Conservation (phyloP, 2,329 filamentous ascomycete species). For the Anthostomella pinea region DNA sequence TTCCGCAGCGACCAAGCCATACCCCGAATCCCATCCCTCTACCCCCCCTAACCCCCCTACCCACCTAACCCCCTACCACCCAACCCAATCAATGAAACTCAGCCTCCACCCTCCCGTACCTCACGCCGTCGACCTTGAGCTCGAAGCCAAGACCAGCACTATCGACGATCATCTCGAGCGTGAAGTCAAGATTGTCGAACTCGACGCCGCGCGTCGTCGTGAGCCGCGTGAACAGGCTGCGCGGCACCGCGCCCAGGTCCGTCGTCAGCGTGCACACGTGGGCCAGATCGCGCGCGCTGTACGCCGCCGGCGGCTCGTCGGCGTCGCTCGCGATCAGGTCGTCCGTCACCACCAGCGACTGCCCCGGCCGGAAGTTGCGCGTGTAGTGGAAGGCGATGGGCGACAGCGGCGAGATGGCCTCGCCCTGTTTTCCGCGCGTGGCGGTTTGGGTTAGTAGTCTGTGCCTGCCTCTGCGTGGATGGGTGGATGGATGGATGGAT, state of each 20-base stretch:
- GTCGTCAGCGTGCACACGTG: conserved; percentile 80
- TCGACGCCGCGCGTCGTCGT: conserved; percentile 77
- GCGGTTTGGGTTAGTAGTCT: no score
- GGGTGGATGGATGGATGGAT: background rate
- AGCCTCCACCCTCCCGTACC: conserved; percentile 74
- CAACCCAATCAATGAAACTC: conserved; percentile 63
- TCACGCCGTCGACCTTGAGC: conserved; percentile 72
- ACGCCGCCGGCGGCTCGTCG: conserved; percentile 61
- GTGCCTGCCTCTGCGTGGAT: background rate
- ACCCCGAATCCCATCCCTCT: background rate
- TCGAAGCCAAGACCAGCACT: conserved; percentile 75
- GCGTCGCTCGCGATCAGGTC: conserved; percentile 74
- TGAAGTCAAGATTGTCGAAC: conserved; percentile 80
- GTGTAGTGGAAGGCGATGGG: conserved; percentile 84
- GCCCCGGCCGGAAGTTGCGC: conserved; percentile 76
- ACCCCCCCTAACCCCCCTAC: background rate
- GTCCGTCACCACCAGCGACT: conserved; percentile 75
- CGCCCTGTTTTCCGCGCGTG: no score
- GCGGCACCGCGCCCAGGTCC: conserved; percentile 72
- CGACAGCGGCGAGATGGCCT: conserved; percentile 68
- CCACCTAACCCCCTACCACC: no score
- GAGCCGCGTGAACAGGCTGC: conserved; percentile 68
- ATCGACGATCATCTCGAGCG: conserved; percentile 78
- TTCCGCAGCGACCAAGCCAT: no score
- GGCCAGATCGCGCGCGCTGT: conserved; percentile 59